Conservation (phyloP, 192 early-diverging fungal genomes). For the Rhizophagus prolifer region DNA sequence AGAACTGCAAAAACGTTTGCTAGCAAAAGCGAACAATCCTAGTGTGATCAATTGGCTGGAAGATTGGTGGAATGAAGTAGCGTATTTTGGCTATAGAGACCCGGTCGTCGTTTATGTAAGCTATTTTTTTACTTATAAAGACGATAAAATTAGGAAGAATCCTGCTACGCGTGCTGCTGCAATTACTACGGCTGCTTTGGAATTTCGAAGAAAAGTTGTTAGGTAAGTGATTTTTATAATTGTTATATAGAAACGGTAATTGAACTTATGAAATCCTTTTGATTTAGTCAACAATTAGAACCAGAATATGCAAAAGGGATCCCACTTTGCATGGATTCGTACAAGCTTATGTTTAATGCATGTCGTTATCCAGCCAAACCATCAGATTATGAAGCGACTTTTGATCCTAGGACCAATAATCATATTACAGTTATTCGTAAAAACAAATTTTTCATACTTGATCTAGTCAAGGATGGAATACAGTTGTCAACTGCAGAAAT, state of each 20-base stretch:
- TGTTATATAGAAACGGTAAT: background rate
- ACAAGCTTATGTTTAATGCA: constrained; percentile 97
- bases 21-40: constrained; percentile 70
- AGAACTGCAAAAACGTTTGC: constrained; percentile 81
- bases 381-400: constrained; percentile 73
- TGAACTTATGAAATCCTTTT: background rate
- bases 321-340: constrained; percentile 87
- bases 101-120: constrained; percentile 94
- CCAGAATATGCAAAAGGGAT: constrained; percentile 79
- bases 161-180: constrained; percentile 85
- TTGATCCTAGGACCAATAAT: constrained; percentile 72
- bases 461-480: constrained; percentile 72
- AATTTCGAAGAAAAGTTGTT: constrained; percentile 80
- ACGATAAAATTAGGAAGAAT: constrained; percentile 77
- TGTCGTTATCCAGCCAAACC: constrained; percentile 88
- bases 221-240: constrained; percentile 43
- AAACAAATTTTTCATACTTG: constrained; percentile 86
- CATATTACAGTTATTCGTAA: constrained; percentile 87
- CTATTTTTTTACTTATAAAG: constrained; percentile 95
- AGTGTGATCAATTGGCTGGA: constrained; percentile 86
- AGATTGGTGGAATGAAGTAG: constrained; percentile 97
- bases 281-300: constrained; percentile 61
- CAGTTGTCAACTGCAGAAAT: constrained; percentile 84
- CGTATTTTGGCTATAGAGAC: constrained; percentile 94
- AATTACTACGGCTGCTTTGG: constrained; percentile 84